Evolutionary conservation across 208 protist species (phyloP).

Genomic region (Trypanosoma cruzi): DNA sequence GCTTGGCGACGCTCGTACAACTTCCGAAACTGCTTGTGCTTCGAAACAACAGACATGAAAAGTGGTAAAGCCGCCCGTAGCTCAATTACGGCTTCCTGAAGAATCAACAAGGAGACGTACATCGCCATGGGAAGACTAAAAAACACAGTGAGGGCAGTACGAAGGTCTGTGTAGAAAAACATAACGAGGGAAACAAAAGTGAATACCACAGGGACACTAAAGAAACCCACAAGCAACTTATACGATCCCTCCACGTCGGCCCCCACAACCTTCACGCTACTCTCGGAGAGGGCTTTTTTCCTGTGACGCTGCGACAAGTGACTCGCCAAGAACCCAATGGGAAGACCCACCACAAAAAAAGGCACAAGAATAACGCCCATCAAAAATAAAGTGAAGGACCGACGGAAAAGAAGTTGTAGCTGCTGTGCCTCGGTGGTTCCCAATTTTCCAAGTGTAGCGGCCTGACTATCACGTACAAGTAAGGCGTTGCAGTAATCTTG

Average conservation of each 20-base stretch:
- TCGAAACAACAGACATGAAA: conserved; percentile 85
- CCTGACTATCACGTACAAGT: conserved; percentile 86
- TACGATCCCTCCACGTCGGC: conserved; percentile 91
- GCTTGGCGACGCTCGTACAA: conserved; percentile 80
- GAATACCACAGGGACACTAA: conserved; percentile 62
- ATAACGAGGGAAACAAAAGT: conserved; percentile 59
- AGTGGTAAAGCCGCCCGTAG: conserved; percentile 81
- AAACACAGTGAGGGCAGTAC: conserved; percentile 65
- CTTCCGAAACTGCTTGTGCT: conserved; percentile 89
- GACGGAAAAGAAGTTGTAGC: conserved; percentile 68
- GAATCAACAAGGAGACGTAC: conserved; percentile 88
- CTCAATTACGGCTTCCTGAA: conserved; percentile 87
- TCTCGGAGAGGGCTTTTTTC: conserved; percentile 71
- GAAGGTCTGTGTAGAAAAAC: conserved; percentile 60
- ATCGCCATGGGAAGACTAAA: conserved; percentile 90
- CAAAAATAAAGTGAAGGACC: conserved; percentile 76
- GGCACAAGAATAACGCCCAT: conserved; percentile 82
- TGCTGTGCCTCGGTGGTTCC: conserved; percentile 53
- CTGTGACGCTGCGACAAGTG: conserved; percentile 54
- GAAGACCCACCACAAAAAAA: conserved; percentile 79
- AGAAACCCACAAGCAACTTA: conserved; percentile 80
- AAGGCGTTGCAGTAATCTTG: conserved; percentile 78
- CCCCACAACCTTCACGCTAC: conserved; percentile 90
- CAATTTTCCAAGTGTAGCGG: conserved; percentile 77
- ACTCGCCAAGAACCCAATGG: conserved; percentile 67